Conservation (phyloP, 768 basidiomycete genomes). For the Lanmaoa rubissima region DNA sequence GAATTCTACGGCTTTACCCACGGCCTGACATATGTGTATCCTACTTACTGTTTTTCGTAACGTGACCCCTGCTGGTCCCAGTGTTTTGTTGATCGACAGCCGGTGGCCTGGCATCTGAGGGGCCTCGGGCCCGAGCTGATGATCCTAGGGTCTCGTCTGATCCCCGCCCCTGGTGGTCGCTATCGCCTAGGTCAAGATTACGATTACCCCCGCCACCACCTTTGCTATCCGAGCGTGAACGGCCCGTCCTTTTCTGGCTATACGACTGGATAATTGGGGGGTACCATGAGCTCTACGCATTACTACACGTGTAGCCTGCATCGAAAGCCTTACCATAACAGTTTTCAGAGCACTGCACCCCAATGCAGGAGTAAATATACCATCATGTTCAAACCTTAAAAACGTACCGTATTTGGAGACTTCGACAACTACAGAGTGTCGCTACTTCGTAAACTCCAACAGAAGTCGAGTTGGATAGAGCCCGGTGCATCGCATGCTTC, state of each 20-base stretch:
- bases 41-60: constrained; percentile 30
- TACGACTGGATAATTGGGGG: constrained; percentile 53
- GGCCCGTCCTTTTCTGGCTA: constrained; percentile 67
- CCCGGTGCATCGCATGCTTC: constrained; percentile 93
- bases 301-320: neutral
- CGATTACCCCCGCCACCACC: constrained; percentile 41
- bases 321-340: constrained; percentile 61
- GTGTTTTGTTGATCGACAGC: constrained; percentile 29
- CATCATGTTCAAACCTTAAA: constrained; percentile 13
- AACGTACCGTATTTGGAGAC: constrained; percentile 82
- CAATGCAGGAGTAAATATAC: constrained; percentile 7
- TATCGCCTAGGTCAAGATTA: constrained; percentile 35
- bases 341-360: constrained; percentile 67
- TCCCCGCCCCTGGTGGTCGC: constrained; percentile 35
- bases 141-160: constrained; percentile 34
- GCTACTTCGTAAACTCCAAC: constrained; percentile 95
- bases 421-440: constrained; percentile 84
- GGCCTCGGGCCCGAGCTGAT: constrained; percentile 54
- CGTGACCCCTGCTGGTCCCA: constrained; percentile 20
- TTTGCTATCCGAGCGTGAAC: constrained; percentile 49
- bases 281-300: constrained; percentile 12
- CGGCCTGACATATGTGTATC: constrained; percentile 10
- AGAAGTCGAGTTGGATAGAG: constrained; percentile 78
- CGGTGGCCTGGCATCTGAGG: constrained; percentile 58
- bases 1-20: constrained; percentile 26